Evolutionary conservation across 2,329 filamentous ascomycete genomes (phyloP).

Genomic region (Penicillium sp.): DNA sequence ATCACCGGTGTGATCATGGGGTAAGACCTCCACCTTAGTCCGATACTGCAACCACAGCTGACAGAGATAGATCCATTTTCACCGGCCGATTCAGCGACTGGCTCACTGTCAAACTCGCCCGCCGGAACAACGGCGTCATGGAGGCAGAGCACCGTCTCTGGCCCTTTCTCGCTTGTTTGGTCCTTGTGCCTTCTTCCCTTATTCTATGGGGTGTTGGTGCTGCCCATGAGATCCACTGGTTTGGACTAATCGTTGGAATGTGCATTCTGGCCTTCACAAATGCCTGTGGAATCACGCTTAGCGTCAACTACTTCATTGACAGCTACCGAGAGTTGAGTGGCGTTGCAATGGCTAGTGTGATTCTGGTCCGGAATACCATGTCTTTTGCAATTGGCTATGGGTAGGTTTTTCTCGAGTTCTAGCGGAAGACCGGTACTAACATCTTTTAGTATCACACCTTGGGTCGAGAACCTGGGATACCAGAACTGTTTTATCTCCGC

Average conservation of each 20-base stretch:
- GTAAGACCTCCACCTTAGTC: constrained; percentile 14
- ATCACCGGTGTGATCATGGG: constrained; percentile 33
- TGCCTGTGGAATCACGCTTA: constrained; percentile 37
- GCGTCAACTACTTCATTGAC: constrained; percentile 43
- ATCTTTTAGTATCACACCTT: constrained; percentile 44
- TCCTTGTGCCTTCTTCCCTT: constrained; percentile 35
- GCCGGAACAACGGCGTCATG: constrained; percentile 41
- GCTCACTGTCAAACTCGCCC: constrained; percentile 38
- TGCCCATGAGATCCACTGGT: constrained; percentile 42
- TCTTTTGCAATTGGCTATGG: constrained; percentile 47
- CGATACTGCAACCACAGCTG: neutral
- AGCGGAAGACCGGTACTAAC: neutral
- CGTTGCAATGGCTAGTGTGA: constrained; percentile 43
- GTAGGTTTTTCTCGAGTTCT: constrained; percentile 14
- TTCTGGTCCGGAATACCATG: constrained; percentile 50
- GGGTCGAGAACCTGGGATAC: constrained; percentile 44
- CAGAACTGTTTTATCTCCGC: constrained; percentile 48
- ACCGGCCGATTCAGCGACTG: constrained; percentile 42
- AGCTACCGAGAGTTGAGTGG: constrained; percentile 42
- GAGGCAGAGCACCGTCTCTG: constrained; percentile 44
- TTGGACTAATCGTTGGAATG: constrained; percentile 45
- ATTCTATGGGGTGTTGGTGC: constrained; percentile 45
- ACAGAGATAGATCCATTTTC: constrained; percentile 32
- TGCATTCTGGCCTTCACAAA: constrained; percentile 41
- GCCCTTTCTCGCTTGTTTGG: constrained; percentile 36